Percentiles rank a stretch among this genome's conserved stretches.
Conservation (phyloP, 139 green algal species). For the Parachlorella kessleri region DNA sequence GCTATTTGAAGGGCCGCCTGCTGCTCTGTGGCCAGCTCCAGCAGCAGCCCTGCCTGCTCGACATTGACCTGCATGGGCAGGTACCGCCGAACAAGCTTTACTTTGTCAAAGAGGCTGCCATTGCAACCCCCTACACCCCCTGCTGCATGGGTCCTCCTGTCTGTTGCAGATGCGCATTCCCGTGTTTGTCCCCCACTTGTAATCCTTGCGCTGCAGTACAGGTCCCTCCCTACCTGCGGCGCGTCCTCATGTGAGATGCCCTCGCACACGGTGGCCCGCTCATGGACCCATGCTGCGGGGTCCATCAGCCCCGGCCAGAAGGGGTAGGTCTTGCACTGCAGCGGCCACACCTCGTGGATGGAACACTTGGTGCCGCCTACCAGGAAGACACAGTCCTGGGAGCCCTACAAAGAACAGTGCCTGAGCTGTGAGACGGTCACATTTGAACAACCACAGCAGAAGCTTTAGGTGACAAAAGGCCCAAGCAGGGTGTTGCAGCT, state of each 20-base stretch:
- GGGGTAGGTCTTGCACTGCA: constrained; percentile 60
- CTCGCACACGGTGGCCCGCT: constrained; percentile 57
- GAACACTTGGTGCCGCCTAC: constrained; percentile 43
- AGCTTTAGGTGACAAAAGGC: no score
- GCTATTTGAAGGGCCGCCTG: constrained; percentile 6
- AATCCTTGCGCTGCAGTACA: no score
- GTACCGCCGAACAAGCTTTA: no score
- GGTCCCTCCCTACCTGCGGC: constrained; percentile 35
- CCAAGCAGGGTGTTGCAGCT: no score
- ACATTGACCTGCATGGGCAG: constrained; percentile 3
- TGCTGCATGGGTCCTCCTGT: no score
- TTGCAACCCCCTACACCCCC: no score
- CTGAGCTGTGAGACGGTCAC: no score
- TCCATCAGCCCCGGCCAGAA: constrained; percentile 68
- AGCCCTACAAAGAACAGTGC: not conserved
- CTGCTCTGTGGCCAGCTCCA: constrained; percentile 28
- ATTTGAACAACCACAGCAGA: no score
- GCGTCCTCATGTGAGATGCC: constrained; percentile 58
- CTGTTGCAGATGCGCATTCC: no score
- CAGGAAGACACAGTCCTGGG: constrained; percentile 56
- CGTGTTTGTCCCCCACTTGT: no score
- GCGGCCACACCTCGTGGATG: constrained; percentile 30
- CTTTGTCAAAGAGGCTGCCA: no score
- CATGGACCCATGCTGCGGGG: constrained; percentile 41
- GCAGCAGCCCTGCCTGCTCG: constrained; percentile 26